A percentile compares a stretch with the other conserved stretches of the same genome.
These are phyloP conservation scores for Fistulina hepatica DNA, from an alignment of 1,284 basidiomycete genomes.

Conservation along the genomic window DNA sequence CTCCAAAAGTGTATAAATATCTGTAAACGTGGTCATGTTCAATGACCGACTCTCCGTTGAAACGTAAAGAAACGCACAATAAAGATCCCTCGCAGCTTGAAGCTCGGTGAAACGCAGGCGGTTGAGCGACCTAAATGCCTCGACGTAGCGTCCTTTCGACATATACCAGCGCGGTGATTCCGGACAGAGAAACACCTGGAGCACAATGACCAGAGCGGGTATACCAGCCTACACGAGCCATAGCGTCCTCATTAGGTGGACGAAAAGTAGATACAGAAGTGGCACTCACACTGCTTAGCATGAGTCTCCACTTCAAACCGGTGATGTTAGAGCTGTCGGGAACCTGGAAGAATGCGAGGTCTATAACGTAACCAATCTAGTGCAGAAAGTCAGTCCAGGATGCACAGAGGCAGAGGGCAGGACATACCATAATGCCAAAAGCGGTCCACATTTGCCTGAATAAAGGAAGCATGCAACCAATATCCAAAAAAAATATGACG, in stretches of 20 bases:
- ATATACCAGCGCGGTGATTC: conserved; percentile 64
- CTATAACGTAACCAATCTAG: conserved; percentile 23
- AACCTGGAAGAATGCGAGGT: conserved; percentile 48
- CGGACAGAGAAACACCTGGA: conserved; percentile 13
- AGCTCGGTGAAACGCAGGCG: conserved; percentile 53
- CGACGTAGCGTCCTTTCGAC: conserved; percentile 46
- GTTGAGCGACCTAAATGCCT: conserved; percentile 47
- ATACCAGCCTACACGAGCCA: conserved; percentile 31
- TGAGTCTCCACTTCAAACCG: conserved; percentile 37
- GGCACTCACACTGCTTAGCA: conserved; percentile 44
- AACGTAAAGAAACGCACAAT: conserved; percentile 1
- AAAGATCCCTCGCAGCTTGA: conserved; percentile 48
- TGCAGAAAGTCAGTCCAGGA: not conserved
- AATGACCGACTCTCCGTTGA: not conserved
- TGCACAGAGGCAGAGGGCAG: not conserved
- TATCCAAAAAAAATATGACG: conserved; percentile 1
- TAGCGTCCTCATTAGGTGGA: too few relatives aligned
- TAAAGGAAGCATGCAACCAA: too few relatives aligned
- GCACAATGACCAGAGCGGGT: not conserved
- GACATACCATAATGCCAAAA: not conserved
- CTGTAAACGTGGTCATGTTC: too few relatives aligned
- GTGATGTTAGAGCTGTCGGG: conserved; percentile 42
- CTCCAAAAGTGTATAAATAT: too few relatives aligned
- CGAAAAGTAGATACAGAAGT: conserved; percentile 38
- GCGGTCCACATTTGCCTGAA: conserved; percentile 21